phyloP scores from a whole-genome alignment of 169 alveolate species.

The Plasmodium berghei region DNA sequence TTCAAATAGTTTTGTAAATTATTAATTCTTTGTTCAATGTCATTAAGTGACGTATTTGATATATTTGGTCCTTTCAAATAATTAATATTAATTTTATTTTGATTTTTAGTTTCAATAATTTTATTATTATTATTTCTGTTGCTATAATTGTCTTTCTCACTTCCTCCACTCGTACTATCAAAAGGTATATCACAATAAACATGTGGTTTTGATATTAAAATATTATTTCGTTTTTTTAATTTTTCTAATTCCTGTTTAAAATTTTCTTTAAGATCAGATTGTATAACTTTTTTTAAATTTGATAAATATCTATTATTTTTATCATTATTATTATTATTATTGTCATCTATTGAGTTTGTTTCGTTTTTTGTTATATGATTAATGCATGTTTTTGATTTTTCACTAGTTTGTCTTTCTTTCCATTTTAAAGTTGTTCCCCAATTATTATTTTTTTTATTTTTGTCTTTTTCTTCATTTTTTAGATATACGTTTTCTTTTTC shows the following conservation, averaged over 20 bases:
- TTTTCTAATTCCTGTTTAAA: constrained; percentile 55
- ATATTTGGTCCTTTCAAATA: constrained; percentile 31
- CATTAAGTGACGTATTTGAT: constrained; percentile 43
- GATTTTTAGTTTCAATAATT: background rate
- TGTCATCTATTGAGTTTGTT: background rate
- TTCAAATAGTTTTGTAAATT: constrained; percentile 63
- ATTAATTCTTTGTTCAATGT: constrained; percentile 50
- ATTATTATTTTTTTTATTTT: background rate
- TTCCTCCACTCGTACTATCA: constrained; percentile 47
- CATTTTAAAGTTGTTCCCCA: constrained; percentile 10
- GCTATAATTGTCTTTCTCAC: background rate
- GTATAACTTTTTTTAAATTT: constrained; percentile 23
- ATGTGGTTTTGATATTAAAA: constrained; percentile 19
- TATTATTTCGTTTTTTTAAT: constrained; percentile 46
- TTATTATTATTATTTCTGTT: background rate
- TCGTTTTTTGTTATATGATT: background rate
- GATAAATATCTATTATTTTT: background rate
- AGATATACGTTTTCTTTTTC: background rate
- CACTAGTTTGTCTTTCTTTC: background rate
- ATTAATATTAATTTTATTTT: constrained; percentile 4
- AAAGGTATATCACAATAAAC: constrained; percentile 20
- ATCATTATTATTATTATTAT: background rate
- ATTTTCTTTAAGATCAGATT: constrained; percentile 19
- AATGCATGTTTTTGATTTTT: background rate
- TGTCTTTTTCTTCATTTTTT: constrained; percentile 3